A percentile compares a stretch with the other conserved stretches of the same genome.
These are phyloP conservation scores for Fistulifera solaris DNA, from an alignment of 108 stramenopile species.

Conservation along the genomic window DNA sequence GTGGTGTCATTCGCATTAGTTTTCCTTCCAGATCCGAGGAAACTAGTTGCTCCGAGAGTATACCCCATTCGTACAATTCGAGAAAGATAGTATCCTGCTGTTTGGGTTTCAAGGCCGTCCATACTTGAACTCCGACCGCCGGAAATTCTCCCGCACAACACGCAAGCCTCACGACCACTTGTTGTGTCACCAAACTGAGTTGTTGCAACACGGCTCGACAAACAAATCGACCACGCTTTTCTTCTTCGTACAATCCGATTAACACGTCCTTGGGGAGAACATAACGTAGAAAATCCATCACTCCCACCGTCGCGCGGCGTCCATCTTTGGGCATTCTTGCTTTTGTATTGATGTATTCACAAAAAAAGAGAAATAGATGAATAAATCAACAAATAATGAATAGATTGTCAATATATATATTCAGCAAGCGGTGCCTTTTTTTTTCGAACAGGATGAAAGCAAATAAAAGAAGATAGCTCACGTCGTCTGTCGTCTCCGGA, in stretches of 20 bases:
- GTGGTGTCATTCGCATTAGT: slow-evolving; percentile 17
- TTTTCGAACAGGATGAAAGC: too few species aligned
- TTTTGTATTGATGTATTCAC: too few species aligned
- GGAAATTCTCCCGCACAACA: slow-evolving; percentile 46
- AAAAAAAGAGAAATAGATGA: too few species aligned
- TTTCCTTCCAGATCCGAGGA: neutral
- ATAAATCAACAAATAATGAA: too few species aligned
- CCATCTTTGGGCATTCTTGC: too few species aligned
- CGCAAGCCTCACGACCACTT: slow-evolving; percentile 34
- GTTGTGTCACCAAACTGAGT: slow-evolving; percentile 30
- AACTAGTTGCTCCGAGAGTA: slow-evolving; percentile 8
- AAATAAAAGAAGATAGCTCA: too few species aligned
- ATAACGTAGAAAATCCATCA: slow-evolving; percentile 35
- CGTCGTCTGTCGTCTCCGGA: too few species aligned
- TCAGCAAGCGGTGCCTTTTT: too few species aligned
- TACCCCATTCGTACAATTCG: slow-evolving; percentile 39
- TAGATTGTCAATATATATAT: too few species aligned
- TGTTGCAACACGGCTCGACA: slow-evolving; percentile 45
- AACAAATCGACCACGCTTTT: slow-evolving; percentile 32
- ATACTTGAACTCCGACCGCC: slow-evolving; percentile 11
- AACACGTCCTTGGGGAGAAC: slow-evolving; percentile 16
- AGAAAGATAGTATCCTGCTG: slow-evolving; percentile 6
- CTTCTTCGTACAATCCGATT: slow-evolving; percentile 33
- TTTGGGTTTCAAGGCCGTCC: slow-evolving; percentile 11
- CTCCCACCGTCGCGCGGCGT: slow-evolving; percentile 12